Base-by-base conservation (phyloP, 139 green algal genomes). In the Chlamydomonas applanata region DNA sequence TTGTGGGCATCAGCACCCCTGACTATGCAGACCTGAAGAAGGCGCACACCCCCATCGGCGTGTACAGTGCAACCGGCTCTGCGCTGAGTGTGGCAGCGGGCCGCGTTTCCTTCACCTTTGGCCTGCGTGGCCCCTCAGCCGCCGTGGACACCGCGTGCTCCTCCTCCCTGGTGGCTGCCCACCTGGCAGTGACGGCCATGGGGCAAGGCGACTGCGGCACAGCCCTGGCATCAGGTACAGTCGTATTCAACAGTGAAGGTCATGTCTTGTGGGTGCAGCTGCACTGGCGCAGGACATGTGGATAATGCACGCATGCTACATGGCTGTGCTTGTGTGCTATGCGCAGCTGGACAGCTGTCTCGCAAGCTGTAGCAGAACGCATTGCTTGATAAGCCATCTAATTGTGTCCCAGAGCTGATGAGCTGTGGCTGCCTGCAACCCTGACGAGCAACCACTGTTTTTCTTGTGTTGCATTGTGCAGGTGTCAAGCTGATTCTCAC, bases 141-240 rank as follows among this genome's bases (percentile, higher is more conserved):
- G 80, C 80, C 45, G 82, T 94, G 1, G 90, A 97, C 82, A 95
- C 90, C 0, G 92, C 91, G 52, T 96, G 91, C 82, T 91, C 83
- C n/a, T 93, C 88, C 40, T 91, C 82, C 14, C 73, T 94, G 35
- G 88, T 95, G 24, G 85, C 84, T 0, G 46, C 79, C 0, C 86
- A 95, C 78, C 71, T 83, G 74, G 83, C 83, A 17, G 36, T 68
- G 60, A 9, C 20, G 27, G 60, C 16, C 60, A 24, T 68, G 4
- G 16, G 60, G 4, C 29, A 49, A 49, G 11, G 40, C 7, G 11
- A 49, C 40, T 49, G 40, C 40, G 11, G 7, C 7, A 11, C 61
- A 36, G 62, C 11, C 33, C 17, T 71, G 33, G 54, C 54, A 62
- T 29, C 54, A 27, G 54, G 22, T 32, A 32, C n/a, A n/a, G n/a